Base-by-base conservation (phyloP, 1,139 yeast genomes). In the Saccharomyces hybrid region DNA sequence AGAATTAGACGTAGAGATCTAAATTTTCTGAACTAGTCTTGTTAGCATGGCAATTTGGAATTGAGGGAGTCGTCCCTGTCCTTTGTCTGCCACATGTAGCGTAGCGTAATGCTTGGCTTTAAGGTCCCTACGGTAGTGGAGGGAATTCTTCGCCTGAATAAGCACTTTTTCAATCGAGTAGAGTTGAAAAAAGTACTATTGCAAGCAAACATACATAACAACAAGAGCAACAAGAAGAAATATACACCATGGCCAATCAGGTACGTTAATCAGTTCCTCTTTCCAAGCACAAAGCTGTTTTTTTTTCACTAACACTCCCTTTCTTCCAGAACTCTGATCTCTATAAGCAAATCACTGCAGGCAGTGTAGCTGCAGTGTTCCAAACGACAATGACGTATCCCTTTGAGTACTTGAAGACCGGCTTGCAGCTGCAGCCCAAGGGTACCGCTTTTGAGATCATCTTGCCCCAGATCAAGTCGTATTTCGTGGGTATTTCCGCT, bases 301-400 rank as follows among this genome's bases (percentile, higher is more conserved):
- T 34, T 14, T 14, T 34, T 14, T 14, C 14, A 34, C 8, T 34
- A 34, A 34, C 42, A 16, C 42, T 16, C 14, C 11, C 8, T 14
- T 32, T 14, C 19, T 6, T 16, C 2, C 11, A 34, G 42, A 34
- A 14, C 42, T 34, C 42, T 34, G 42, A 34, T 1, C 42, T 34
- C 7, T 34, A 34, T 14, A 34, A 34, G 21, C 42, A 34, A 14
- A 34, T 34, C 21, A 34, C 42, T 34, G 85, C 95, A 1, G 96
- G 96, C 21, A 78, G 84, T 49, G 76, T 84, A 1, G 90, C 96
- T 0, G 88, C 91, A 0, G 79, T 86, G 1, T 80, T 81, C 1
- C 84, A 89, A 52, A 83, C 95, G 1, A 77, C 84, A 0, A 62
- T 84, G 16, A 85, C 96, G 0, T 89, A 88, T 66, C 97, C 98